These are phyloP conservation scores for Chaetomium sp. DNA, from an alignment of 2,329 filamentous ascomycete species.

Conservation along the genomic window DNA sequence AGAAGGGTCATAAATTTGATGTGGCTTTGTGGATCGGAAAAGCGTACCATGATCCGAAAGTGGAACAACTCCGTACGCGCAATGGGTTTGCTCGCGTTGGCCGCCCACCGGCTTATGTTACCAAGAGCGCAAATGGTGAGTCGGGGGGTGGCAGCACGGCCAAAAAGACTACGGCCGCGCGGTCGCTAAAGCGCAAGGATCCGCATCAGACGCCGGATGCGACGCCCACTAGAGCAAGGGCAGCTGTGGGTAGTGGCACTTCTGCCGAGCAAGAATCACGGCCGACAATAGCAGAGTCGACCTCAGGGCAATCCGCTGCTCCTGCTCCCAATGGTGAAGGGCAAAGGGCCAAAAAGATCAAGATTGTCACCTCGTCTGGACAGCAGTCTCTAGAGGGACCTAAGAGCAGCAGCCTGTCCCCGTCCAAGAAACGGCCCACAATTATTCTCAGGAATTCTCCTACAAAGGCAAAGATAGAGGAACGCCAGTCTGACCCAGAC, in stretches of 20 bases:
- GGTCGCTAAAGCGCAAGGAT: conserved; percentile 23
- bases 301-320: background rate
- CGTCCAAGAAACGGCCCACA: conserved; percentile 8
- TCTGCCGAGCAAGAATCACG: background rate
- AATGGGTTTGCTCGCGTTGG: conserved; percentile 53
- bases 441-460: conserved; percentile 4
- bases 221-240: conserved; percentile 10
- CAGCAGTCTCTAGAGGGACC: background rate
- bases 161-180: conserved; percentile 14
- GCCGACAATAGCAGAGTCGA: background rate
- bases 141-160: conserved; percentile 10
- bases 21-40: conserved; percentile 45
- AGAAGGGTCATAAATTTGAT: conserved; percentile 43
- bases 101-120: conserved; percentile 44
- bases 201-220: conserved; percentile 16
- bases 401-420: background rate
- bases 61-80: conserved; percentile 42
- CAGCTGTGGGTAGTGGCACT: background rate
- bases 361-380: conserved; percentile 3
- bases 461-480: background rate
- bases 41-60: conserved; percentile 50
- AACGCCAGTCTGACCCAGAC: background rate
- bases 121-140: conserved; percentile 15
- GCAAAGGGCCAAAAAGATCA: conserved; percentile 13
- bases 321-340: too few relatives aligned